Base-by-base conservation (phyloP, 1,284 basidiomycete genomes). In the Mycena sp. region DNA sequence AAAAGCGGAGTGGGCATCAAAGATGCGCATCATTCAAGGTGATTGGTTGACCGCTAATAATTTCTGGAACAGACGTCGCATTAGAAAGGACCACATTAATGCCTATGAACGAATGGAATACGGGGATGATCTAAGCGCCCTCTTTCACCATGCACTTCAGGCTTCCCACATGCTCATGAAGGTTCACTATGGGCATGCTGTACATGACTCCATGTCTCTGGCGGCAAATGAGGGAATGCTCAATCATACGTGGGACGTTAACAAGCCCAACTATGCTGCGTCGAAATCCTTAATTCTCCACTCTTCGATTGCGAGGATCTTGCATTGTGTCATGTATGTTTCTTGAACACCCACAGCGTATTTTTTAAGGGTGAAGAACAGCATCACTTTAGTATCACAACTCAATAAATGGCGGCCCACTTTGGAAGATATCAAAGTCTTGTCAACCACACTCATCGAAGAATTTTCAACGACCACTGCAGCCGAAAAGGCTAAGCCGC, bases 231-330 rank as follows among this genome's bases (percentile, higher is more conserved):
- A 72, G 58, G 70, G 68, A 1, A 48, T 70, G 10, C 51, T 72
- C 4, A 29, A 60, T 23, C 63, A 65, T 2, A 66, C 41, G 2
- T 71, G 69, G 69, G 70, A 72, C 63, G 61, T 54, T 4, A 59
- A 51, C 14, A 70, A 70, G 45, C 65, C 66, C 6, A 70, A 71
- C 37, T 72, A 71, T 61, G 71, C 71, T 7, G 64, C 58, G 12
- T 65, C 61, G 19, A 71, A 69, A 41, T 54, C 71, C 11, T 44
- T 72, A 11, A 62, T 72, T 9, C 58, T 66, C 28, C 71, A 70
- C 46, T 71, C 65, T 10, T 51, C 71, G n/a, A 69, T 71, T 49
- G 68, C 63, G 12, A 55, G 67, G 23, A 56, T 71, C 16, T 40
- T 73, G 28, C 53, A 70, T 53, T 64, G 48, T 54, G 53, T 67